Evolutionary conservation across 192 early-diverging fungal genomes (phyloP), one percentile per base, ranked within the genome.

Genomic region (Coemansia sp.): DNA sequence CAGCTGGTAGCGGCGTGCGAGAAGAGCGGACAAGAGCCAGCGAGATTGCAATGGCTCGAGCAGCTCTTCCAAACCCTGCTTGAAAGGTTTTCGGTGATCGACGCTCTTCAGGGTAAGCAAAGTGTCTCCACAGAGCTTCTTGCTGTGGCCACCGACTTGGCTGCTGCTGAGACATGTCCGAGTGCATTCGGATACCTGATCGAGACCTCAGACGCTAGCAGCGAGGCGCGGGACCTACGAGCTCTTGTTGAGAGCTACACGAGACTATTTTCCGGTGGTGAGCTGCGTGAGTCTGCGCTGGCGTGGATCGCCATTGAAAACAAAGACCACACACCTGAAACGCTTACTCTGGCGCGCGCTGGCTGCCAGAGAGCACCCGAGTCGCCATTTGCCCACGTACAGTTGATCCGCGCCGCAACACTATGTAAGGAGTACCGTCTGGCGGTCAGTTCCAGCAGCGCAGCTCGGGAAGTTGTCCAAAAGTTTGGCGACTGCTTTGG

Each of bases 101-200:
- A 55, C 29, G 44, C 58, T 2, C 35, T 32, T 7, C 55, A 53
- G 56, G 61, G 43, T 24, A 59, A 49, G 55, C 41, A 32, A 1
- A 41, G 38, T 11, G 62, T 70, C 18, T 59, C 53, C 7, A 65
- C 65, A 30, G 76, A 76, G 44, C 71, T 70, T n/a, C 24, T 15
- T 32, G 58, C 53, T 9, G 62, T 69, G 34, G 75, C 80, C 13
- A 37, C 38, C 22, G 69, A 74, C 37, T 52, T 82, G 53, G 71
- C 67, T 10, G 13, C 58, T 13, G 53, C 61, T 39, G 60, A 44
- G 11, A 44, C 22, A n/a, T 74, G 69, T 22, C 61, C 69, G 13
- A 40, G 22, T 9, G 77, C 83, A 4, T 84, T 75, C 60, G 75
- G 74, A 67, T 47, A 65, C 15, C 35, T 80, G 65, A 68, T 84